Percentiles rank a stretch among this genome's conserved stretches.
Evolutionary conservation across 2,329 filamentous ascomycete genomes (phyloP).

Genomic region (Chaetomium strumarium): DNA sequence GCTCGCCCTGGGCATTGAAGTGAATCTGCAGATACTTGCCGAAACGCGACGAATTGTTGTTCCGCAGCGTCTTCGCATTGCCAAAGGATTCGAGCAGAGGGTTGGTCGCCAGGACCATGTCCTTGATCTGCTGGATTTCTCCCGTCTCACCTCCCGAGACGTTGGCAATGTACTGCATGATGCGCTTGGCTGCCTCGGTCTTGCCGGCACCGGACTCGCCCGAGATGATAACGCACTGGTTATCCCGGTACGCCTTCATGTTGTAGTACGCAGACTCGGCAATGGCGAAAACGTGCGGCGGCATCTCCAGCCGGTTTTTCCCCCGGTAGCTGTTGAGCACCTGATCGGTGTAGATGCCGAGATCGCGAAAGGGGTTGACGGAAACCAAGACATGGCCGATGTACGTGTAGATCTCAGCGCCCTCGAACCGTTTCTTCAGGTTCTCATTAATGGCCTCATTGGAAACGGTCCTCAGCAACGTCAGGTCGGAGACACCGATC

Average conservation of each 20-base stretch:
- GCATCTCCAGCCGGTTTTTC: slow-evolving; percentile 92
- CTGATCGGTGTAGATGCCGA: slow-evolving; percentile 95
- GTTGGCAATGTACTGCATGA: slow-evolving; percentile 99
- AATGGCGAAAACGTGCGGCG: slow-evolving; percentile 95
- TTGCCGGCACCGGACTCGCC: slow-evolving; percentile 97
- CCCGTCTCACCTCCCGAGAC: slow-evolving; percentile 81
- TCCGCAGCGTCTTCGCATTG: slow-evolving; percentile 94
- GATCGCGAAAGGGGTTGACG: slow-evolving; percentile 94
- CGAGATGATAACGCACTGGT: slow-evolving; percentile 98
- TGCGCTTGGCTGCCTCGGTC: slow-evolving; percentile 94
- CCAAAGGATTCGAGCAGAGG: slow-evolving; percentile 95
- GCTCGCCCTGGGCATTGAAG: slow-evolving; percentile 87
- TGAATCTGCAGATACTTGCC: slow-evolving; percentile 97
- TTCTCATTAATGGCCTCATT: slow-evolving; percentile 99
- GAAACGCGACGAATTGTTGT: slow-evolving; percentile 98
- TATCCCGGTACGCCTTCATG: slow-evolving; percentile 99
- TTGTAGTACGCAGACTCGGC: slow-evolving; percentile 97
- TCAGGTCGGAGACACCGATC: slow-evolving; percentile 96
- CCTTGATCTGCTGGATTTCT: slow-evolving; percentile 93
- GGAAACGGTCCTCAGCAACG: slow-evolving; percentile 94
- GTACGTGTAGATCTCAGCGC: slow-evolving; percentile 98
- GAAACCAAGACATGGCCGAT: slow-evolving; percentile 99
- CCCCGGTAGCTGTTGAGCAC: slow-evolving; percentile 92
- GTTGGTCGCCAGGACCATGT: slow-evolving; percentile 98
- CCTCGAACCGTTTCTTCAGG: slow-evolving; percentile 95